Conservation (phyloP, 208 protist species). For the Vickermania ingenoplastis region DNA sequence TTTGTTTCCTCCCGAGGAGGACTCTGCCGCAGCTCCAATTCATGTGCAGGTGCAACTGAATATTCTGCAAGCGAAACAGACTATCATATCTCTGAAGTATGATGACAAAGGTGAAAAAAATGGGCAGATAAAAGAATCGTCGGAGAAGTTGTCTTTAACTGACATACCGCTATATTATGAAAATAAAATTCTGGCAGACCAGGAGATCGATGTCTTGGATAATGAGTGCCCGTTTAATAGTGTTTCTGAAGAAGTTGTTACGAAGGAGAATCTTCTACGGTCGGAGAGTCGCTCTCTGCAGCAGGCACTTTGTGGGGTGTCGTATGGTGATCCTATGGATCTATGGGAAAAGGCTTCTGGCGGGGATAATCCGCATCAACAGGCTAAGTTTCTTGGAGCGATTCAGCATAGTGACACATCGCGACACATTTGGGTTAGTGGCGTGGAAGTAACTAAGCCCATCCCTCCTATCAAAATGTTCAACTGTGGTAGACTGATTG, state of each 20-base stretch:
- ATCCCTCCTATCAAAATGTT: constrained; percentile 60
- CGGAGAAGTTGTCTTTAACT: constrained; percentile 32
- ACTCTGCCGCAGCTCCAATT: constrained; percentile 19
- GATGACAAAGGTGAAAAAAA: constrained; percentile 21
- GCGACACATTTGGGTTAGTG: constrained; percentile 53
- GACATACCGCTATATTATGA: constrained; percentile 65
- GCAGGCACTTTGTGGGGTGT: constrained; percentile 35
- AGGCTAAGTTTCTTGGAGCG: background rate
- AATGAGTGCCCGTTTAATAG: constrained; percentile 62
- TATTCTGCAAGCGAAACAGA: constrained; percentile 80
- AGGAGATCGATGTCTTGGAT: constrained; percentile 56
- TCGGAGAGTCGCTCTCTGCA: constrained; percentile 26
- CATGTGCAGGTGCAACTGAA: constrained; percentile 67
- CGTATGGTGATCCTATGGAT: constrained; percentile 80
- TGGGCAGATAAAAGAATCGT: constrained; percentile 21
- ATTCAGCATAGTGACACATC: constrained; percentile 14
- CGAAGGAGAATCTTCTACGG: constrained; percentile 21
- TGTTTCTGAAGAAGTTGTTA: constrained; percentile 37
- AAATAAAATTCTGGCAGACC: constrained; percentile 40
- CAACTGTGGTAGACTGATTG: constrained; percentile 47
- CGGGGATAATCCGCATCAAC: constrained; percentile 9
- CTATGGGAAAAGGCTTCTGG: constrained; percentile 49
- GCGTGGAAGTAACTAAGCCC: constrained; percentile 65
- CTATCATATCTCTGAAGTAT: constrained; percentile 30
- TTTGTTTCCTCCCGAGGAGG: constrained; percentile 49